Conservation (phyloP, 345 rosid genomes). For the Garcia nutans region DNA sequence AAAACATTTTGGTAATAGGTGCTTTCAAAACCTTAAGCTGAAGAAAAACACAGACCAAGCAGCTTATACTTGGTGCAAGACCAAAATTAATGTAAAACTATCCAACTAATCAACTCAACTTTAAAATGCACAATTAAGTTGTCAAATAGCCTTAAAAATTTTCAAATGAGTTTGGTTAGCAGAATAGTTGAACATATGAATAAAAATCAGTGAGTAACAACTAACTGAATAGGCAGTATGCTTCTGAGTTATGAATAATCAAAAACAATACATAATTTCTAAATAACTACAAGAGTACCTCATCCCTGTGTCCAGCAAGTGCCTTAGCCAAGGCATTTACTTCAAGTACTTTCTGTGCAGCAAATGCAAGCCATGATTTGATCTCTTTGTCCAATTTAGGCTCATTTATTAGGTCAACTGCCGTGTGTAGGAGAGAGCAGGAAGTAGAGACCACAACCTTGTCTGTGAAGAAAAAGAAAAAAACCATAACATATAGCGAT, state of each 20-base stretch:
- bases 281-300: constrained; percentile 41
- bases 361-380: constrained; percentile 97
- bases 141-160: neutral
- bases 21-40: too few relatives aligned
- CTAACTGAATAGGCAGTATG: neutral
- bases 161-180: too few relatives aligned
- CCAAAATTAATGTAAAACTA: neutral
- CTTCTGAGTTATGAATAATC: neutral
- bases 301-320: constrained; percentile 71
- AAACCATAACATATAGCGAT: constrained; percentile 2
- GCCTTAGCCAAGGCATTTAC: constrained; percentile 92
- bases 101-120: neutral
- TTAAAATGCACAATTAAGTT: neutral
- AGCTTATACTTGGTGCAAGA: too few relatives aligned
- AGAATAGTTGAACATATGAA: neutral
- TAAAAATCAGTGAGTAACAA: neutral
- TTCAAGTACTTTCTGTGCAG: constrained; percentile 94
- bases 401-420: constrained; percentile 86
- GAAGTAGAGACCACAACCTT: constrained; percentile 95
- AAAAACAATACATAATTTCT: neutral
- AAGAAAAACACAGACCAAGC: too few relatives aligned
- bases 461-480: constrained; percentile 41
- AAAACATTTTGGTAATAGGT: too few relatives aligned
- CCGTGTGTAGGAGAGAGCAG: constrained; percentile 96
- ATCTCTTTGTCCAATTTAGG: constrained; percentile 81